Evolutionary conservation across 768 basidiomycete species (phyloP), one percentile per base, ranked within the genome.

Genomic region (Lactarius evosmus): DNA sequence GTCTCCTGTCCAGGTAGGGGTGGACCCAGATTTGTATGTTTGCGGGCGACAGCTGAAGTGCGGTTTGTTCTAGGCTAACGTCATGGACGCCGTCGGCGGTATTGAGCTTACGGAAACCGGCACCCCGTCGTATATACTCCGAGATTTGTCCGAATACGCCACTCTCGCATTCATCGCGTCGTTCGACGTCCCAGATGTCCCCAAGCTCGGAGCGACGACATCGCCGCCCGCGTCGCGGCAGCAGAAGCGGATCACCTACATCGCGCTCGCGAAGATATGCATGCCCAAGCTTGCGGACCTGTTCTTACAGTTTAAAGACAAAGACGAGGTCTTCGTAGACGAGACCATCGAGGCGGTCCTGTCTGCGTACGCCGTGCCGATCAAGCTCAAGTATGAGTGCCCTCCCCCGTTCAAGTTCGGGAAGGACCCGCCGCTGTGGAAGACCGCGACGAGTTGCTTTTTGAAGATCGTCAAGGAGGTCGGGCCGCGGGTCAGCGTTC

Each of bases 311-410:
- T 89, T 90, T 77, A 86, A 86, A 70, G 79, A 80, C 7, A 76
- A 79, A 22, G 67, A 73, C 3, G 83, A 84, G 50, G 80, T 96
- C 4, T 96, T 91, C 68, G 77, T 81, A 12, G 87, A 94, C 70
- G 93, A 91, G 4, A 94, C 94, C 0, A 72, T 98, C 29, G 94
- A 96, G 74, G 80, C 84, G n/a, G 77, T 96, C 25, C 73, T 95
- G 32, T 85, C 88, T 29, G 89, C 94, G 0, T 95, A 91, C 69
- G 85, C 91, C 4, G 88, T 96, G 36, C 95, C 96, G 2, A 85
- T 98, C 72, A 94, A 95, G 71, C 78, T 98, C 67, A 95, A 95
- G 75, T 96, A 98, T 67, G 93, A 96, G 38, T 97, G 95, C 73
- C 95, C 96, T 0, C 77, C 90, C 0, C 83, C 96, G 0, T 93